phyloP scores from a whole-genome alignment of 2,329 filamentous ascomycete genomes.

The Penicillium vulpinum region DNA sequence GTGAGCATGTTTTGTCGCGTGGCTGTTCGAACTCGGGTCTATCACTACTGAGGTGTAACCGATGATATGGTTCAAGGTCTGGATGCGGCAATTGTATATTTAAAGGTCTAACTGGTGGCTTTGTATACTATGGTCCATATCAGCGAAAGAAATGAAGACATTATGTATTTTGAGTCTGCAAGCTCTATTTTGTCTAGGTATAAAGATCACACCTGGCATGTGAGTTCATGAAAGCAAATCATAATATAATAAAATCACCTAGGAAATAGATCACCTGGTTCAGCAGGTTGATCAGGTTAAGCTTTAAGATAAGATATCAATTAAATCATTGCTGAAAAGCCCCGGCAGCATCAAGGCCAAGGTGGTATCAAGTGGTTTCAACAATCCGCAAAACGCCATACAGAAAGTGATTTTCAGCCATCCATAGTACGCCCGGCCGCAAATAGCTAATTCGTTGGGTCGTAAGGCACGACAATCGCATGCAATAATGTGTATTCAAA shows the following conservation, averaged over 20 bases:
- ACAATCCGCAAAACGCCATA: constrained; percentile 7
- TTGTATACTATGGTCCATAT: neutral
- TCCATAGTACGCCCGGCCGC: constrained; percentile 10
- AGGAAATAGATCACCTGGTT: neutral
- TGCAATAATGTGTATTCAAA: neutral
- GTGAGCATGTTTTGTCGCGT: constrained; percentile 11
- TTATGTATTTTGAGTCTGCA: neutral
- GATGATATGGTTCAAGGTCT: neutral
- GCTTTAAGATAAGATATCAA: neutral
- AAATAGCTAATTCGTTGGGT: constrained; percentile 1
- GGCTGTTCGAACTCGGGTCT: neutral
- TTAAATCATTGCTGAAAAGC: neutral
- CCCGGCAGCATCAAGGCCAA: neutral
- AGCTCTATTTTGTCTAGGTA: neutral
- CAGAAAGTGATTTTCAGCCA: neutral
- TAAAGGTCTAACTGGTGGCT: neutral
- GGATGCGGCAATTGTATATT: neutral
- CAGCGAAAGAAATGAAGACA: neutral
- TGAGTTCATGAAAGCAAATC: neutral
- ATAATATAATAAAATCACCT: neutral
- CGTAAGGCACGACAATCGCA: constrained; percentile 12
- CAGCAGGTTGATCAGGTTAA: neutral
- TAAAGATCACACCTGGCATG: neutral
- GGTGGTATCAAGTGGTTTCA: constrained; percentile 5
- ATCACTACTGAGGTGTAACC: neutral